phyloP scores from a whole-genome alignment of 352 stramenopile species.

The Globisporangium radiosum region DNA sequence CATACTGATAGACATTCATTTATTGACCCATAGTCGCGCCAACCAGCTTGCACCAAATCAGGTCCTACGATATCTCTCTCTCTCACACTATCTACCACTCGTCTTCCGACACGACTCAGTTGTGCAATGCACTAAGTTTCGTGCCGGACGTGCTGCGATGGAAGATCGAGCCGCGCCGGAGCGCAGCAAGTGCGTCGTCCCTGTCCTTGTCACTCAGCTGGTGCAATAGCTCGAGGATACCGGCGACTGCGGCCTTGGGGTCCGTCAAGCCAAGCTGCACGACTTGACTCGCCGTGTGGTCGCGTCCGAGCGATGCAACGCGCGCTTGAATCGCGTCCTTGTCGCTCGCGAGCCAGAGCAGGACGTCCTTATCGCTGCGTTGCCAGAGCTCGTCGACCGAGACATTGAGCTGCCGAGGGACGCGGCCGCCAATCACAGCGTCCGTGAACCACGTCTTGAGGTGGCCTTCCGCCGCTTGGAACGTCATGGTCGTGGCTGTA shows the following conservation, averaged over 20 bases:
- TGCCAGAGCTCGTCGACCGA: conserved; percentile 64
- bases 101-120: too few relatives aligned
- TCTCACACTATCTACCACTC: too few relatives aligned
- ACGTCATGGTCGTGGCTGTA: conserved; percentile 31
- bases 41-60: too few relatives aligned
- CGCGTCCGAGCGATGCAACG: conserved; percentile 43
- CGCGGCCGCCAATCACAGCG: conserved; percentile 66
- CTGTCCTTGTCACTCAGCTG: conserved; percentile 80
- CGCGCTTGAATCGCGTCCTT: conserved; percentile 70
- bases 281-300: conserved; percentile 71
- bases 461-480: conserved; percentile 51
- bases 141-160: conserved; percentile 52
- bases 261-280: conserved; percentile 70
- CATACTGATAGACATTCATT: too few relatives aligned
- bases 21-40: too few relatives aligned
- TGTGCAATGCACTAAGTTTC: conserved; percentile 25
- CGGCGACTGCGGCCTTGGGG: conserved; percentile 77
- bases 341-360: conserved; percentile 73
- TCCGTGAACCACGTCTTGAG: conserved; percentile 80
- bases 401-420: conserved; percentile 53
- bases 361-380: conserved; percentile 68
- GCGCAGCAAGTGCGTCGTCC: conserved; percentile 68
- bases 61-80: too few relatives aligned
- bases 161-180: conserved; percentile 85
- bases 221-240: conserved; percentile 80